phyloP scores from a whole-genome alignment of 2,329 filamentous ascomycete species.

The Aspergillus sp. region DNA sequence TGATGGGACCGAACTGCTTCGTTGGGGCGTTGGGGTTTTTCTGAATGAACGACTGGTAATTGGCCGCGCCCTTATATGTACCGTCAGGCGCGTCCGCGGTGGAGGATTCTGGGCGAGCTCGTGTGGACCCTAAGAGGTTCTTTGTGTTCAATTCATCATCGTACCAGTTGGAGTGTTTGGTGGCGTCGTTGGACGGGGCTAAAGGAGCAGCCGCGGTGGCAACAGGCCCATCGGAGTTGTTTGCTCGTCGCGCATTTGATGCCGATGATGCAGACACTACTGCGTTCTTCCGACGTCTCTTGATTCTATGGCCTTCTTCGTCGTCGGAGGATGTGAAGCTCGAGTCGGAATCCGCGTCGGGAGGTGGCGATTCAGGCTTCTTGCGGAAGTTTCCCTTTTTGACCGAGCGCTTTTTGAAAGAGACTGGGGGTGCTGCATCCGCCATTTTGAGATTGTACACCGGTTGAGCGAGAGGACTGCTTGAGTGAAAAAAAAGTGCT shows the following conservation, averaged over 20 bases:
- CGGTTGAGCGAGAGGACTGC: background rate
- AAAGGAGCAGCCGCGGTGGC: slow-evolving; percentile 61
- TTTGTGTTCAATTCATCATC: slow-evolving; percentile 64
- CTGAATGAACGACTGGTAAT: slow-evolving; percentile 71
- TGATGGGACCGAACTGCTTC: slow-evolving; percentile 77
- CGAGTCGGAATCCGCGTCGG: slow-evolving; percentile 58
- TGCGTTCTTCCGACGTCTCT: slow-evolving; percentile 69
- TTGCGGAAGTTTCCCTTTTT: slow-evolving; percentile 82
- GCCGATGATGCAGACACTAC: slow-evolving; percentile 63
- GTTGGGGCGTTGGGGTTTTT: slow-evolving; percentile 74
- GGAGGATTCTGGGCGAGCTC: slow-evolving; percentile 18
- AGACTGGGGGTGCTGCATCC: slow-evolving; percentile 20
- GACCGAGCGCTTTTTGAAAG: slow-evolving; percentile 80
- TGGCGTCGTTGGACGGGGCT: slow-evolving; percentile 79
- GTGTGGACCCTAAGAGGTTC: slow-evolving; percentile 40
- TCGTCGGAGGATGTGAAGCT: slow-evolving; percentile 74
- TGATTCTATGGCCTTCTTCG: slow-evolving; percentile 73
- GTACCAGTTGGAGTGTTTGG: slow-evolving; percentile 86
- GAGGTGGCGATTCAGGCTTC: slow-evolving; percentile 74
- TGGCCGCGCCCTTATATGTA: slow-evolving; percentile 74
- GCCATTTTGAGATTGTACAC: background rate
- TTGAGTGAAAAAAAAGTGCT: background rate
- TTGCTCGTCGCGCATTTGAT: slow-evolving; percentile 35
- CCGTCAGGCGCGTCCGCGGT: slow-evolving; percentile 52
- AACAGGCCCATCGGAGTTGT: slow-evolving; percentile 54